A percentile compares a stretch with the other conserved stretches of the same genome.
Evolutionary conservation across 2,329 filamentous ascomycete species (phyloP).

Genomic region (Arthrobotrys sphaeroides): DNA sequence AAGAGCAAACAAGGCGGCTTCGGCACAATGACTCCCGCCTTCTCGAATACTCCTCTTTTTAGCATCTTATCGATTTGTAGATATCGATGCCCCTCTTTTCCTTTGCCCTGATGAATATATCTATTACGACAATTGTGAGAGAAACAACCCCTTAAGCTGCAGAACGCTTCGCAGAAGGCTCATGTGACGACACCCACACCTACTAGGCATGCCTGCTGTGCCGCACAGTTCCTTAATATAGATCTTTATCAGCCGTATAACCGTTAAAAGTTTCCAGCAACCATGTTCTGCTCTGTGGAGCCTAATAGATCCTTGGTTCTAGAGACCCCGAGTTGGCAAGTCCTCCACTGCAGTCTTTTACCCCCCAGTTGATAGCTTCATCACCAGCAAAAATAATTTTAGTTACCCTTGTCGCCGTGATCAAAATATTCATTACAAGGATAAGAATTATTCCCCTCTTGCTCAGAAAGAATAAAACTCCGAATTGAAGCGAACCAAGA

Average conservation of each 20-base stretch:
- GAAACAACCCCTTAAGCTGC: neutral
- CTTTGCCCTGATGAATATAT: neutral
- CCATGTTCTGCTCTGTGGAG: neutral
- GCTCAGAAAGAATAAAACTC: no score
- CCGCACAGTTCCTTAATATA: conserved; percentile 9
- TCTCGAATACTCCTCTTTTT: neutral
- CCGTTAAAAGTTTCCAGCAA: neutral
- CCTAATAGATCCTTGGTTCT: conserved; percentile 5
- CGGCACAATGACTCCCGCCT: neutral
- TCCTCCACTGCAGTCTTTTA: neutral
- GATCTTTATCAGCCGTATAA: neutral
- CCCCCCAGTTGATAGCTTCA: neutral
- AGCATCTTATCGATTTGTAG: neutral
- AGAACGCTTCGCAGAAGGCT: neutral
- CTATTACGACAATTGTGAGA: neutral
- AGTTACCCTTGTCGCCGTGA: neutral
- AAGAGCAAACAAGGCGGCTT: neutral
- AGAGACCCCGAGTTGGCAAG: neutral
- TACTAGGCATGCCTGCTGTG: conserved; percentile 4
- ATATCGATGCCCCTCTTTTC: neutral
- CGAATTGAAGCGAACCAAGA: no score
- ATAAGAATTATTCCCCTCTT: no score
- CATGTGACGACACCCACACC: conserved; percentile 4
- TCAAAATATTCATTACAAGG: no score
- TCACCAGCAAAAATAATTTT: neutral